phyloP scores from a whole-genome alignment of 192 early-diverging fungal genomes.

The Backusella sp. region DNA sequence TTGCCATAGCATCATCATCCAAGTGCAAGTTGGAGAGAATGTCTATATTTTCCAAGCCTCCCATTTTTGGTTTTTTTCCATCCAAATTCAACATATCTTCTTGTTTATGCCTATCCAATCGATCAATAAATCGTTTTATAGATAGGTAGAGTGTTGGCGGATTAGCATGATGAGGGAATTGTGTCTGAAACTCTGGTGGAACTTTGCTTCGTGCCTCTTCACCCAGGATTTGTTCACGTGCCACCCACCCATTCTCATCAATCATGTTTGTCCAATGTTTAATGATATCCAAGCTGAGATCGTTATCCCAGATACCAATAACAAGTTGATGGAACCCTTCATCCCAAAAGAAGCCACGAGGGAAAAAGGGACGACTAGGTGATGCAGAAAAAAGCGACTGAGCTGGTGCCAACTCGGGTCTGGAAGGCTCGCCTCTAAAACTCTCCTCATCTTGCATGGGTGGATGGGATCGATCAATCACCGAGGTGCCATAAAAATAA shows the following conservation, averaged over 20 bases:
- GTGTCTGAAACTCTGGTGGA: constrained; percentile 87
- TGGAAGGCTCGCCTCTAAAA: constrained; percentile 38
- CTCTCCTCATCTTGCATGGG: constrained; percentile 60
- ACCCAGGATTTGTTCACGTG: constrained; percentile 91
- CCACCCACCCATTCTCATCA: constrained; percentile 87
- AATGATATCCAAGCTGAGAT: constrained; percentile 82
- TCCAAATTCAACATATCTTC: constrained; percentile 9
- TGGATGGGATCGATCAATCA: constrained; percentile 68
- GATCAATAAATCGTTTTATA: constrained; percentile 62
- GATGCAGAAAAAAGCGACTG: constrained; percentile 76
- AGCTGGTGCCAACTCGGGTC: constrained; percentile 63
- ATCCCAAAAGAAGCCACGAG: constrained; percentile 95
- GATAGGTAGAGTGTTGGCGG: constrained; percentile 83
- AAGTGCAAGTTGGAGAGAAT: constrained; percentile 42
- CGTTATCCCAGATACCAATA: constrained; percentile 84
- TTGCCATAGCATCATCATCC: constrained; percentile 40
- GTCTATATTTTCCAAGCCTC: constrained; percentile 19
- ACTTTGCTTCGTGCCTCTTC: constrained; percentile 90
- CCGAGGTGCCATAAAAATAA: constrained; percentile 75
- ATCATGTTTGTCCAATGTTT: constrained; percentile 76
- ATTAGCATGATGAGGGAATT: constrained; percentile 90
- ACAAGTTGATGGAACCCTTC: constrained; percentile 91
- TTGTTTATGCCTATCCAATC: constrained; percentile 32
- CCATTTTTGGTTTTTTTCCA: constrained; percentile 1
- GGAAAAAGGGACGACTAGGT: constrained; percentile 92